Conservation (phyloP, 192 early-diverging fungal species). For the Podila epigama region DNA sequence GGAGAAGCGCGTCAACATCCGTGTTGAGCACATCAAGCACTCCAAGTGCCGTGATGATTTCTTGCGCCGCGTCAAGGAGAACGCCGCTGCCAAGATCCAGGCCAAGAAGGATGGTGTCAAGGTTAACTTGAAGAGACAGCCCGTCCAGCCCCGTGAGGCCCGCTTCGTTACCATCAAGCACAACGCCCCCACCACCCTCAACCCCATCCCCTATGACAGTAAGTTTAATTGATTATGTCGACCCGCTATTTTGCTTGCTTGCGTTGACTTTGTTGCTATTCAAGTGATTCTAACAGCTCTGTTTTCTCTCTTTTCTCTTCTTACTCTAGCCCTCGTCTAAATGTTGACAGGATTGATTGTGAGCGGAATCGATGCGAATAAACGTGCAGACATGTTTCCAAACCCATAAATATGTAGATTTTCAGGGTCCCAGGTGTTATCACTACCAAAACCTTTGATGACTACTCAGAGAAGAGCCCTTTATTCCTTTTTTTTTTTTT, state of each 20-base stretch:
- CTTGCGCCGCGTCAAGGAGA: slow-evolving; percentile 96
- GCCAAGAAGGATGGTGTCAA: slow-evolving; percentile 82
- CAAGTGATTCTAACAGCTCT: not conserved
- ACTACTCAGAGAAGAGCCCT: too few relatives aligned
- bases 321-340: slow-evolving; percentile 41
- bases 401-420: too few relatives aligned
- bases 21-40: slow-evolving; percentile 99
- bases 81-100: slow-evolving; percentile 83
- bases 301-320: not conserved
- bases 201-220: slow-evolving; percentile 94
- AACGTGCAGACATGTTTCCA: slow-evolving; percentile 33
- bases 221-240: slow-evolving; percentile 12
- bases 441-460: too few relatives aligned
- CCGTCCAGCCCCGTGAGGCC: slow-evolving; percentile 85
- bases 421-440: too few relatives aligned
- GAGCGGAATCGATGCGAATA: slow-evolving; percentile 50
- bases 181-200: slow-evolving; percentile 93
- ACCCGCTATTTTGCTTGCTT: not conserved
- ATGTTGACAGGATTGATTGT: slow-evolving; percentile 27
- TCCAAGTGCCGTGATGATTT: slow-evolving; percentile 99
- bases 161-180: slow-evolving; percentile 87
- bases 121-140: slow-evolving; percentile 90
- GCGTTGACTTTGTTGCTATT: not conserved
- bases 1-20: slow-evolving; percentile 98
- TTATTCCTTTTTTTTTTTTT: too few relatives aligned